These are phyloP conservation scores for Draba incana DNA, from an alignment of 345 rosid species.

Conservation along the genomic window DNA sequence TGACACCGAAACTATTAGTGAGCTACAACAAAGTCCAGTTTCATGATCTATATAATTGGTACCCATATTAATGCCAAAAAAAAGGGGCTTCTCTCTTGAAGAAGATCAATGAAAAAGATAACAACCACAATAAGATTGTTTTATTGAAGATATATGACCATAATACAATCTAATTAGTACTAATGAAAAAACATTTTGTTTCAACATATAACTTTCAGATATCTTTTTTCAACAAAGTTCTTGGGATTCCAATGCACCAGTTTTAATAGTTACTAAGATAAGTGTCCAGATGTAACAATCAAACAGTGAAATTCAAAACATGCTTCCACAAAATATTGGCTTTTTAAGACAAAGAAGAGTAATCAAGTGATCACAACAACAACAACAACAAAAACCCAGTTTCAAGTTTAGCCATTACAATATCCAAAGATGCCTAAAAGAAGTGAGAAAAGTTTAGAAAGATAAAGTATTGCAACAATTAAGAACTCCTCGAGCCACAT, in stretches of 20 bases:
- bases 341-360: not conserved
- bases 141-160: not conserved
- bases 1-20: not conserved
- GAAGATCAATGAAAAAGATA: not conserved
- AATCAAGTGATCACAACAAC: not conserved
- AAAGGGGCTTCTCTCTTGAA: not conserved
- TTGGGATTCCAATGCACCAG: not conserved
- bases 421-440: constrained; percentile 1
- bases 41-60: not conserved
- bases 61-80: constrained; percentile 12
- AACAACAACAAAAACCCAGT: not conserved
- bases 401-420: constrained; percentile 1
- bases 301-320: constrained; percentile 5
- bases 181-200: not conserved
- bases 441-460: not conserved
- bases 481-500: constrained; percentile 1
- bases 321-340: constrained; percentile 6
- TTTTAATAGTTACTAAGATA: not conserved
- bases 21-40: constrained; percentile 14
- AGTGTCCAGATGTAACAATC: constrained; percentile 21
- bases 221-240: not conserved
- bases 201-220: not conserved
- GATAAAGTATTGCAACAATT: constrained; percentile 12
- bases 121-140: not conserved
- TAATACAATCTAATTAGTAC: constrained; percentile 4